Percentiles rank a stretch among this genome's conserved stretches.
phyloP scores from a whole-genome alignment of 83 land plant species.

The Diphasiastrum complanatum region DNA sequence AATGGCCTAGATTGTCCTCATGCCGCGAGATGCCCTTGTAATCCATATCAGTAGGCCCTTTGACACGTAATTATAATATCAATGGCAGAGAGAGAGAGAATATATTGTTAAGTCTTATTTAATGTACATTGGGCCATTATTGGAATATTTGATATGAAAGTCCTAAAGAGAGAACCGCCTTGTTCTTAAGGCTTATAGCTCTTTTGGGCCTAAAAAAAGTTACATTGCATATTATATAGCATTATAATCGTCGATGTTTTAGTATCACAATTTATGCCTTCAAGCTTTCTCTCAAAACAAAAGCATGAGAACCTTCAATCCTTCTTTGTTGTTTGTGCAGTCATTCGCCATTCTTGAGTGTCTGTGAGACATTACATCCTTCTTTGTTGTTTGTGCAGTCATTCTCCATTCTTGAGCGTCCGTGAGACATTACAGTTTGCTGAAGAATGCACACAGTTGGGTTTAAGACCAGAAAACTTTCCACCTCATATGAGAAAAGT shows the following conservation, averaged over 20 bases:
- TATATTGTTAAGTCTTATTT: too few relatives aligned
- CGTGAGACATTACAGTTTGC: slow-evolving; percentile 41
- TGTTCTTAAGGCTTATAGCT: too few relatives aligned
- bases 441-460: slow-evolving; percentile 37
- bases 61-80: too few relatives aligned
- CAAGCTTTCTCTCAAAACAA: not conserved
- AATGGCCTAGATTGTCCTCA: too few relatives aligned
- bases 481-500: slow-evolving; percentile 32
- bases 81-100: too few relatives aligned
- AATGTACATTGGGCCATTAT: too few relatives aligned
- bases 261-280: not conserved
- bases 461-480: slow-evolving; percentile 32
- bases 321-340: slow-evolving; percentile 3
- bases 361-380: slow-evolving; percentile 18
- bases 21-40: too few relatives aligned
- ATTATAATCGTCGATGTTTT: not conserved
- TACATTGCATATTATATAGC: not conserved
- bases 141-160: too few relatives aligned
- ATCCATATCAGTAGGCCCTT: too few relatives aligned
- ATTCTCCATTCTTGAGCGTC: slow-evolving; percentile 32
- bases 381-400: slow-evolving; percentile 11
- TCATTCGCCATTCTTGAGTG: slow-evolving; percentile 34
- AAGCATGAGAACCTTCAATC: not conserved
- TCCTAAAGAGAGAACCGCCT: too few relatives aligned
- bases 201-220: not conserved